Evolutionary conservation across 768 basidiomycete genomes (phyloP).

Genomic region (Phanerochaete sordida): DNA sequence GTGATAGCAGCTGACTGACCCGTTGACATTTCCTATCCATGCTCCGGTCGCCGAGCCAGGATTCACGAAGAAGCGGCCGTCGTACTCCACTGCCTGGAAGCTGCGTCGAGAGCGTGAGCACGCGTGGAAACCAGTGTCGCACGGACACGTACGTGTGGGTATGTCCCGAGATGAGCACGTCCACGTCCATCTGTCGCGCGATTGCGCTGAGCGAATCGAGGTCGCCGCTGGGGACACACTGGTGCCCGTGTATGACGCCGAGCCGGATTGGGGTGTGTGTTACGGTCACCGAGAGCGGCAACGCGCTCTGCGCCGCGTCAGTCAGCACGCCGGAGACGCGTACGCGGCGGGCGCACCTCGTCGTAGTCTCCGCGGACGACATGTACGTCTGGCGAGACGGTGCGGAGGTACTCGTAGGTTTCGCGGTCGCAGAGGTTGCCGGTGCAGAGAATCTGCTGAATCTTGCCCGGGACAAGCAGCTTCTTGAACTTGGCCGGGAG

Average conservation of each 20-base stretch:
- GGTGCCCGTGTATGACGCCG: constrained; percentile 92
- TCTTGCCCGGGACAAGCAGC: constrained; percentile 84
- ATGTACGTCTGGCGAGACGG: constrained; percentile 90
- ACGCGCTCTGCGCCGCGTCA: constrained; percentile 50
- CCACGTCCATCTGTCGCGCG: constrained; percentile 96
- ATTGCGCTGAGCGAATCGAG: constrained; percentile 84
- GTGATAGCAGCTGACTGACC: constrained; percentile 36
- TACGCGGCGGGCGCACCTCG: constrained; percentile 53
- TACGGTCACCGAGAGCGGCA: constrained; percentile 79
- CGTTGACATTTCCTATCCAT: constrained; percentile 76
- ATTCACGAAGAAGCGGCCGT: constrained; percentile 91
- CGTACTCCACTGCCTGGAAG: constrained; percentile 92
- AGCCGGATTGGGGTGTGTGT: constrained; percentile 84
- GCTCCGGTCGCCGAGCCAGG: constrained; percentile 95
- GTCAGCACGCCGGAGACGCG: neutral
- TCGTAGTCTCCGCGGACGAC: constrained; percentile 95
- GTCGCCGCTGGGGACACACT: constrained; percentile 89
- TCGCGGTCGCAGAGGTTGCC: constrained; percentile 98
- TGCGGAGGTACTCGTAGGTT: constrained; percentile 93
- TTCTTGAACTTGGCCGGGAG: constrained; percentile 97
- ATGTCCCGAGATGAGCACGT: constrained; percentile 90
- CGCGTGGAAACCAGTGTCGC: too few relatives aligned
- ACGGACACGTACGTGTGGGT: constrained; percentile 78
- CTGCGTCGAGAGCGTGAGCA: constrained; percentile 40
- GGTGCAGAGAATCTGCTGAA: constrained; percentile 95